Evolutionary conservation across 345 rosid genomes (phyloP).

Genomic region (Moricandia moricandioides): DNA sequence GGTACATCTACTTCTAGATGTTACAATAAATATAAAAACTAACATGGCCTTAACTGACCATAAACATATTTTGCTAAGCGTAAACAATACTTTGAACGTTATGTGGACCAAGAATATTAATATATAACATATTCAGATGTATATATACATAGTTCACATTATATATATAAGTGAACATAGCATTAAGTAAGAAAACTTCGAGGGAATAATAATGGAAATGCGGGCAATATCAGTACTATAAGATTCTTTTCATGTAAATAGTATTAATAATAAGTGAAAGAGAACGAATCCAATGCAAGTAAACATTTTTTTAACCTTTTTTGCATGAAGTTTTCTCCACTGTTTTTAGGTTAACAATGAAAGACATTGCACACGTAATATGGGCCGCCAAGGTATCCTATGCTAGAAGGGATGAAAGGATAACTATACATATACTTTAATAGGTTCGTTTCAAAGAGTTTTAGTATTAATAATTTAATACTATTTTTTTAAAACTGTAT

Average conservation of each 20-base stretch:
- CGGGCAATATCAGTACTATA: not conserved
- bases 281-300: conserved; percentile 25
- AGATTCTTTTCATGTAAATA: not conserved
- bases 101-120: not conserved
- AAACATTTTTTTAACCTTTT: not conserved
- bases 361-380: conserved; percentile 6
- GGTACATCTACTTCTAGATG: too few species aligned
- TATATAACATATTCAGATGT: not conserved
- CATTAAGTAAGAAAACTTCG: not conserved
- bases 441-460: not conserved
- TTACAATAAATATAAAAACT: too few species aligned
- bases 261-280: conserved; percentile 13
- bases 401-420: not conserved
- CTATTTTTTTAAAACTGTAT: not conserved
- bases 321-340: not conserved
- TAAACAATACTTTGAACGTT: not conserved
- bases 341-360: conserved; percentile 12
- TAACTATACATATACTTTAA: not conserved
- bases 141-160: not conserved
- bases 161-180: not conserved
- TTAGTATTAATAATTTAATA: too few species aligned
- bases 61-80: not conserved
- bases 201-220: not conserved
- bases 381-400: conserved; percentile 24
- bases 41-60: not conserved